Percentiles rank a stretch among this genome's conserved stretches.
Evolutionary conservation across 208 protist genomes (phyloP).

Genomic region (Endotrypanum monterogeii): DNA sequence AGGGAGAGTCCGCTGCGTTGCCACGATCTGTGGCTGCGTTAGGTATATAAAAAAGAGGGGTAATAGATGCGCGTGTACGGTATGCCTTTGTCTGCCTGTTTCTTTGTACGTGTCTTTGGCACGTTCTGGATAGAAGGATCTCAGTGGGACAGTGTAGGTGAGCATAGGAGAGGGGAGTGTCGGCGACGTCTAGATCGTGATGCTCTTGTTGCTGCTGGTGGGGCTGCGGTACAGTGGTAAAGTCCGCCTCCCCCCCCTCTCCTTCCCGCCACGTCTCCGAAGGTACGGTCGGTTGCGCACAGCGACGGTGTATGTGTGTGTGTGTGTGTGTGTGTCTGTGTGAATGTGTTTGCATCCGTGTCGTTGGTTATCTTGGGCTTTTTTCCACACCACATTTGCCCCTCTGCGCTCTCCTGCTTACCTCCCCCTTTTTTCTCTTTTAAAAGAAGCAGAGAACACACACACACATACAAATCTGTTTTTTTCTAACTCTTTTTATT

Average conservation of each 20-base stretch:
- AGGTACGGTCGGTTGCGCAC: not conserved
- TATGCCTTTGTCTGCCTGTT: not conserved
- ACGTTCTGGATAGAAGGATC: too few species aligned
- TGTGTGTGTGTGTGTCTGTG: not conserved
- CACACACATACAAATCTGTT: not conserved
- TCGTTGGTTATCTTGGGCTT: not conserved
- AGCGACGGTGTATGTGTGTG: not conserved
- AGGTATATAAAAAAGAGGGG: not conserved
- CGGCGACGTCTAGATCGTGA: too few species aligned
- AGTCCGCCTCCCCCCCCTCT: too few species aligned
- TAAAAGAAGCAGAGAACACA: too few species aligned
- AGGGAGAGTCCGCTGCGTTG: not conserved
- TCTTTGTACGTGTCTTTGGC: not conserved
- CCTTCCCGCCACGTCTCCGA: too few species aligned
- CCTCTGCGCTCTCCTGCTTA: not conserved
- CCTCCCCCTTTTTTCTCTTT: not conserved
- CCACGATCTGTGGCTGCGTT: not conserved
- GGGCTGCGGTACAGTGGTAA: too few species aligned
- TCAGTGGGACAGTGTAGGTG: too few species aligned
- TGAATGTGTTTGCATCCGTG: not conserved
- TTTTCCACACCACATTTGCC: not conserved
- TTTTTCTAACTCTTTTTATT: not conserved
- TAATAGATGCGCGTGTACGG: not conserved
- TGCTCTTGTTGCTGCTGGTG: too few species aligned
- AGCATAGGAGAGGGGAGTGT: too few species aligned